Percentiles rank a stretch among this genome's conserved stretches.
These are phyloP conservation scores for Allantophomopsis lycopodina DNA, from an alignment of 2,329 filamentous ascomycete species.

Conservation along the genomic window DNA sequence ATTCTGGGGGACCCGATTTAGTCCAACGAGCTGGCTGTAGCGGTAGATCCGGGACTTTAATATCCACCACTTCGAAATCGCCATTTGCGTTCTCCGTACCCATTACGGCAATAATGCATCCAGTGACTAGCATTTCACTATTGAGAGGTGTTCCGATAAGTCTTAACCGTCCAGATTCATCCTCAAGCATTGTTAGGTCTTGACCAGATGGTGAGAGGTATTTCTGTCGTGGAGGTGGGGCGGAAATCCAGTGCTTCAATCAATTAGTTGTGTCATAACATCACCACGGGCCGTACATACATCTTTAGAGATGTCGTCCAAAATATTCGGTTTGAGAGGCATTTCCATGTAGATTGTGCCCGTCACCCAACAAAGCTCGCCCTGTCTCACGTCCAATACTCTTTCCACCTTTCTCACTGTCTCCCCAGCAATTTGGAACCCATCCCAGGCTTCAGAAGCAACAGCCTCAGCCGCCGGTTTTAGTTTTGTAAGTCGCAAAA, in stretches of 20 bases:
- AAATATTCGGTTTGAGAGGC: constrained; percentile 86
- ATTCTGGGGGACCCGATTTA: constrained; percentile 33
- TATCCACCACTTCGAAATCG: constrained; percentile 82
- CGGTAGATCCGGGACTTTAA: constrained; percentile 77
- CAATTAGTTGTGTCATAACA: constrained; percentile 3
- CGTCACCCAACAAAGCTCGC: constrained; percentile 86
- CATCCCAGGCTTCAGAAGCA: constrained; percentile 64
- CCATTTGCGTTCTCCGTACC: constrained; percentile 88
- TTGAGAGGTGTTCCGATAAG: constrained; percentile 60
- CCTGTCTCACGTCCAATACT: constrained; percentile 90
- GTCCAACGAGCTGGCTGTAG: constrained; percentile 74
- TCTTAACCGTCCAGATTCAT: constrained; percentile 81
- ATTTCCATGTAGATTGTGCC: constrained; percentile 98
- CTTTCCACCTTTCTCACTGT: constrained; percentile 64
- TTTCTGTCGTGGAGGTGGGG: constrained; percentile 62
- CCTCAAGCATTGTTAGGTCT: constrained; percentile 77
- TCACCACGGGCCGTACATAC: constrained; percentile 30
- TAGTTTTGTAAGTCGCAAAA: constrained; percentile 74
- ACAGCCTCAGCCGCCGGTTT: constrained; percentile 70
- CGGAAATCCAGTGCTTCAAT: constrained; percentile 71
- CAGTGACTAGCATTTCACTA: constrained; percentile 68
- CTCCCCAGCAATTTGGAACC: constrained; percentile 66
- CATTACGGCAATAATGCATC: constrained; percentile 86
- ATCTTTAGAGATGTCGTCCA: constrained; percentile 90
- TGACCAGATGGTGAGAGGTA: constrained; percentile 49